Base-by-base conservation (phyloP, 2,329 filamentous ascomycete species). In the Fusarium sp. region DNA sequence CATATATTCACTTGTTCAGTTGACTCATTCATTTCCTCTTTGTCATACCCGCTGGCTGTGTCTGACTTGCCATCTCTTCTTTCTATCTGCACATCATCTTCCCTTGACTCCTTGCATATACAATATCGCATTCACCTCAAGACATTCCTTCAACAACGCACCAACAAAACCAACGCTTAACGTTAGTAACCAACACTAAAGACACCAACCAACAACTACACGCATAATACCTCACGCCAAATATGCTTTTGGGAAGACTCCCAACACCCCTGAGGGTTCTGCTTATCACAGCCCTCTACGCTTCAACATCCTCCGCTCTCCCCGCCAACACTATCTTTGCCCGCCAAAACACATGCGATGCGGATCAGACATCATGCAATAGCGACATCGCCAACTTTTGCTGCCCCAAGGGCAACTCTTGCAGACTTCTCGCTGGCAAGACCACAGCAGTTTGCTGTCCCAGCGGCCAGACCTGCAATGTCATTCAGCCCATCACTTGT, bases 361-460 rank as follows among this genome's bases (percentile, higher is more conserved):
- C 86, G 39, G 73, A 79, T 56, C 86, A 89, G 62, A 79, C 82
- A 23, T 84, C 85, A 72, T 94, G 92, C 78, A 81, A 86, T 29
- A 78, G 82, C 33, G 84, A 82, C 35, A 84, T 93, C 27, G 91
- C 92, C 3, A 85, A 87, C 78, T 93, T 94, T 79, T 94, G 92
- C 84, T 95, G 93, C 78, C 81, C 86, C 7, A 68, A 81, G 33
- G 81, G 79, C 23, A 82, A 85, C 11, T 84, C 78, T 6, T 95
- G 93, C 81, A 83, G 89, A 44, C 76, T 85, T 4, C 86, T 94
- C 51, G 91, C 91, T 16, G 88, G 83, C n/a, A 83, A 85, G 48
- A 91, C 91, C 10, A 93, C 92, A 0, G 86, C 91, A 19, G 83
- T 94, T 54, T 95, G 93, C 83, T 95, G 93, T 78, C 92, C 92